Percentiles rank a stretch among this genome's conserved stretches.
phyloP scores from a whole-genome alignment of 306 rosid species.

The Cucurbita ficifolia region DNA sequence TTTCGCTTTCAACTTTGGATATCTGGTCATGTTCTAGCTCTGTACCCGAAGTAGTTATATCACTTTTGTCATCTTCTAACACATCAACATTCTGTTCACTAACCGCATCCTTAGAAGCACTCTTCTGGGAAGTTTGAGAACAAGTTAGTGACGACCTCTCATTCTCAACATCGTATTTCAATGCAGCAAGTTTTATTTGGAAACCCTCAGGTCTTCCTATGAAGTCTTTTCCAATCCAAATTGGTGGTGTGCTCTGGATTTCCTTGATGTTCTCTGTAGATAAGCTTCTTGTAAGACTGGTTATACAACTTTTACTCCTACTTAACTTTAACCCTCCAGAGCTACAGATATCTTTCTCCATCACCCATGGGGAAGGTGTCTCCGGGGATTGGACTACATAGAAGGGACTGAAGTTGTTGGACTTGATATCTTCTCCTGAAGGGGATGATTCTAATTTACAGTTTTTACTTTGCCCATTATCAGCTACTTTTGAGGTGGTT shows the following conservation, averaged over 20 bases:
- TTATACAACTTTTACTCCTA: slow-evolving; percentile 74
- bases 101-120: slow-evolving; percentile 14
- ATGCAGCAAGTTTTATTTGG: slow-evolving; percentile 30
- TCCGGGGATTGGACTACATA: slow-evolving; percentile 33
- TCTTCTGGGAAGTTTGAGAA: slow-evolving; percentile 23
- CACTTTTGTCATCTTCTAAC: slow-evolving; percentile 18
- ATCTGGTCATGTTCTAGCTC: slow-evolving; percentile 18
- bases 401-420: slow-evolving; percentile 17
- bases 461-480: slow-evolving; percentile 22
- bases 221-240: slow-evolving; percentile 39
- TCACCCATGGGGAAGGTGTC: slow-evolving; percentile 25
- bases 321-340: slow-evolving; percentile 25
- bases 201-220: slow-evolving; percentile 48
- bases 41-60: slow-evolving; percentile 14
- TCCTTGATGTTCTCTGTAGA: slow-evolving; percentile 31
- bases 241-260: slow-evolving; percentile 41
- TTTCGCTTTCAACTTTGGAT: slow-evolving; percentile 6
- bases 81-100: slow-evolving; percentile 19
- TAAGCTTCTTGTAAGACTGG: slow-evolving; percentile 32
- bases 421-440: slow-evolving; percentile 20
- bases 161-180: slow-evolving; percentile 21
- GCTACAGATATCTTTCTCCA: slow-evolving; percentile 16
- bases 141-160: slow-evolving; percentile 21
- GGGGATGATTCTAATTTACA: slow-evolving; percentile 21
- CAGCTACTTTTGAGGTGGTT: slow-evolving; percentile 19